Evolutionary conservation across 441 rosid genomes (phyloP), one percentile per base, ranked within the genome.

Genomic region (Theobroma grandiflorum): DNA sequence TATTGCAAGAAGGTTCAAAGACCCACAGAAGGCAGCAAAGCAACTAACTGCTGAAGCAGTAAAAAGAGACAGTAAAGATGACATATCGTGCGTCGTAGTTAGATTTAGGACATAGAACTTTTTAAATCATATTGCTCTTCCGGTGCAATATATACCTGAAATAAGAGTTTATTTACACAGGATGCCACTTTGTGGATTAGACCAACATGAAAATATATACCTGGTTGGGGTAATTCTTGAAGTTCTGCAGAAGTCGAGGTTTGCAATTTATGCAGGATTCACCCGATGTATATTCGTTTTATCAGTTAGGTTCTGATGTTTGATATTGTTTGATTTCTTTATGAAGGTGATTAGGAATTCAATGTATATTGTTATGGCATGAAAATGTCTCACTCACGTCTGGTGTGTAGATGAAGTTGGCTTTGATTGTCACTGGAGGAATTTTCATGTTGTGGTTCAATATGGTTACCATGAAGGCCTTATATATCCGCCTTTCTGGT

Each of bases 21-120:
- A 95, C 81, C 98, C 99, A 12, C 61, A 84, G 87, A 93, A 91
- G 89, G 99, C 99, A 62, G 97, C 98, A 0, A 95, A 94, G 87
- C 92, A 91, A 82, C 77, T 95, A 81, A 92, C 92, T 8, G 80
- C 95, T 0, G 99, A 94, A 87, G 98, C 99, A 35, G 58, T 95
- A 79, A 86, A 88, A 84, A 87, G 92, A 86, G 95, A 90, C 2
- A 95, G 97, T 58, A 94, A 89, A 89, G 99, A 95, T 63, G 99
- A 95, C 64, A 95, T 95, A 50, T 95, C 98, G 72, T 95, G 99
- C 62, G 84, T 95, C 3, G 98, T 95, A 7, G 89, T 95, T 79
- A 91, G 94, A 80, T 90, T 95, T 74, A 89, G 91, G 82, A 88
- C 89, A 85, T 91, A 77, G 83, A 79, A 72, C 55, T 37, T n/a